phyloP scores from a whole-genome alignment of 331 rosid genomes.

The Malus hybrid region DNA sequence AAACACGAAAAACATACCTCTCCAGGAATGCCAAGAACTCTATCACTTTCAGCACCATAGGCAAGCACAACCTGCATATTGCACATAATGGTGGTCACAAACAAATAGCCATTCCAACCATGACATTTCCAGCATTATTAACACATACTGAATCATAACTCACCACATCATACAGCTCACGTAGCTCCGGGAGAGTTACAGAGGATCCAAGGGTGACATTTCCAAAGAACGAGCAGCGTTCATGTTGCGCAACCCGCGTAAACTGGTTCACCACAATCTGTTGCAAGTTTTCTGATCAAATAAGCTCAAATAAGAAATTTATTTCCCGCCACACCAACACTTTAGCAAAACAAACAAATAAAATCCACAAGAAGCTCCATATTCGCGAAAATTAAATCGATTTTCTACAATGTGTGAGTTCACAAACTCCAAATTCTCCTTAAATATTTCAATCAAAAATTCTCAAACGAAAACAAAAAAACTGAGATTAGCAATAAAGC shows the following conservation, averaged over 20 bases:
- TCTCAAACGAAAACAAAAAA: background rate
- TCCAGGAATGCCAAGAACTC: conserved; percentile 74
- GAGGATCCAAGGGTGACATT: conserved; percentile 64
- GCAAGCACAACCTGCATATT: conserved; percentile 79
- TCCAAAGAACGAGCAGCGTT: conserved; percentile 66
- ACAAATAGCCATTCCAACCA: conserved; percentile 1
- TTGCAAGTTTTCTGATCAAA: conserved; percentile 52
- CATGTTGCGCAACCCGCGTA: conserved; percentile 55
- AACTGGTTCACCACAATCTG: conserved; percentile 86
- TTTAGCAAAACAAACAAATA: background rate
- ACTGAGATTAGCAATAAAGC: background rate
- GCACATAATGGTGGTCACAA: conserved; percentile 5
- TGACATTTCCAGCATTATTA: background rate
- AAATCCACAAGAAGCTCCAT: background rate
- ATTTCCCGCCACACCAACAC: background rate
- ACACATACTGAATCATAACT: background rate
- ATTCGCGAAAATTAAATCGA: background rate
- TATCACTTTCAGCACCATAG: conserved; percentile 92
- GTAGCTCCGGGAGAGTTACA: conserved; percentile 64
- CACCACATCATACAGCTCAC: conserved; percentile 69
- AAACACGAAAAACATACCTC: conserved; percentile 51
- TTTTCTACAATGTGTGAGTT: background rate
- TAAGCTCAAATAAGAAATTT: conserved; percentile 31
- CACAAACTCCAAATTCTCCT: background rate
- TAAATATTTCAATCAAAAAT: background rate